Evolutionary conservation across 441 rosid genomes (phyloP).

Genomic region (Erodium trifolium): DNA sequence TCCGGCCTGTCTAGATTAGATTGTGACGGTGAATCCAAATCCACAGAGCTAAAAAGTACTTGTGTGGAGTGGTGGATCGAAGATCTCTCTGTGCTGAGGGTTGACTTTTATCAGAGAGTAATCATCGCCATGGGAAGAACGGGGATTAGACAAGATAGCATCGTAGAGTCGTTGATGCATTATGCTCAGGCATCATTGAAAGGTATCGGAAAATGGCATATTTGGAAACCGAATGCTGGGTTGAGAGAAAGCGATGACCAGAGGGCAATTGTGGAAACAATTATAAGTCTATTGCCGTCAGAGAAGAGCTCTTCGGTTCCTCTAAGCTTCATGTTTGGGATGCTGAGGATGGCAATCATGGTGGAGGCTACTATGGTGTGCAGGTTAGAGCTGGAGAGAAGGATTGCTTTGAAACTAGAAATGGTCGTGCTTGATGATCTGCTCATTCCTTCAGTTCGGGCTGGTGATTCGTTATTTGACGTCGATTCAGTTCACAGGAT

Average conservation of each 20-base stretch:
- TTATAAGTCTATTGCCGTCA: slow-evolving; percentile 53
- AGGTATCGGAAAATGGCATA: slow-evolving; percentile 41
- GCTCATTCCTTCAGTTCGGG: slow-evolving; percentile 62
- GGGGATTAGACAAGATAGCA: slow-evolving; percentile 50
- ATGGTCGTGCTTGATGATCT: slow-evolving; percentile 62
- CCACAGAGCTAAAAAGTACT: slow-evolving; percentile 49
- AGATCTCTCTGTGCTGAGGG: slow-evolving; percentile 52
- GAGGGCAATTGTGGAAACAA: slow-evolving; percentile 47
- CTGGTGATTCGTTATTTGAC: slow-evolving; percentile 64
- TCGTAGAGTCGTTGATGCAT: slow-evolving; percentile 58
- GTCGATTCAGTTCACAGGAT: slow-evolving; percentile 67
- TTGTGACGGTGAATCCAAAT: slow-evolving; percentile 24
- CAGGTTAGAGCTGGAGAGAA: slow-evolving; percentile 63
- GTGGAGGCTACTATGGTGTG: slow-evolving; percentile 40
- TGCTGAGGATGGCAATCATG: slow-evolving; percentile 54
- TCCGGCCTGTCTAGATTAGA: slow-evolving; percentile 50
- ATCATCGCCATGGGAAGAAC: slow-evolving; percentile 46
- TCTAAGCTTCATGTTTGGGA: slow-evolving; percentile 60
- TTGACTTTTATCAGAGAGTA: slow-evolving; percentile 49
- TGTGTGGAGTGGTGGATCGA: slow-evolving; percentile 74
- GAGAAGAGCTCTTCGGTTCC: slow-evolving; percentile 42
- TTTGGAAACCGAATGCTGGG: slow-evolving; percentile 34
- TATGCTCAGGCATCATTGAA: slow-evolving; percentile 61
- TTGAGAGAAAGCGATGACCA: slow-evolving; percentile 33
- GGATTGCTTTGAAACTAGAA: slow-evolving; percentile 56